These are phyloP conservation scores for Mediolabrus comicus DNA, from an alignment of 108 stramenopile genomes.

Conservation along the genomic window DNA sequence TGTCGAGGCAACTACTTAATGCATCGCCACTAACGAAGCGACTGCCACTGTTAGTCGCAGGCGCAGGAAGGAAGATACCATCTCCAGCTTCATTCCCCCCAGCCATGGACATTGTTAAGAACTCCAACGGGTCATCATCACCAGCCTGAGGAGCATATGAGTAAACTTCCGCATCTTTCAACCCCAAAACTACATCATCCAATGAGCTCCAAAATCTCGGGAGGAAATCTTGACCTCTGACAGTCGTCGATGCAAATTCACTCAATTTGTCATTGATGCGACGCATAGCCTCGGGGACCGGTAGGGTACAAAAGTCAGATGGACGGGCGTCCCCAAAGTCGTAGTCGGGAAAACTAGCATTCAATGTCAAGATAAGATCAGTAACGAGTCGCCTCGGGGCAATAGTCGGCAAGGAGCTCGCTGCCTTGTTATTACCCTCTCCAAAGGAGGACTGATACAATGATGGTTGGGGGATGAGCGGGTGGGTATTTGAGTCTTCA, in stretches of 20 bases:
- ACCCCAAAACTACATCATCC: slow-evolving; percentile 65
- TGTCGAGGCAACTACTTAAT: slow-evolving; percentile 4
- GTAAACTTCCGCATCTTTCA: slow-evolving; percentile 87
- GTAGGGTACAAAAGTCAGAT: slow-evolving; percentile 72
- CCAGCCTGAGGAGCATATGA: slow-evolving; percentile 68
- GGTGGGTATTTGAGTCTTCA: slow-evolving; percentile 33
- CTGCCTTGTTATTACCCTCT: slow-evolving; percentile 33
- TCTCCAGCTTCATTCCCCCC: slow-evolving; percentile 17
- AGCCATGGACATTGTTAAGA: slow-evolving; percentile 43
- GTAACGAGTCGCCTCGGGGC: slow-evolving; percentile 84
- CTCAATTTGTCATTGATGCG: slow-evolving; percentile 65
- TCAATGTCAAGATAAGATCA: slow-evolving; percentile 90
- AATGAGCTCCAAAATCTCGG: slow-evolving; percentile 67
- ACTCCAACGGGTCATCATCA: slow-evolving; percentile 69
- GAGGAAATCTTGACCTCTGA: slow-evolving; percentile 46
- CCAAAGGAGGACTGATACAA: slow-evolving; percentile 50
- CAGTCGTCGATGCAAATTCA: slow-evolving; percentile 56
- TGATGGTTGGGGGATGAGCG: slow-evolving; percentile 42
- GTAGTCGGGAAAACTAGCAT: slow-evolving; percentile 93
- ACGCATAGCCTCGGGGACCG: slow-evolving; percentile 54
- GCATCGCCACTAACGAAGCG: slow-evolving; percentile 21
- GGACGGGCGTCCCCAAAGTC: slow-evolving; percentile 84
- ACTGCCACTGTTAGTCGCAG: slow-evolving; percentile 4
- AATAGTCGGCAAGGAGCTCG: slow-evolving; percentile 68
- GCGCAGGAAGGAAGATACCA: slow-evolving; percentile 10